Evolutionary conservation across 2,329 filamentous ascomycete species (phyloP), one percentile per base, ranked within the genome.

Genomic region (Ceratocystis destructans): DNA sequence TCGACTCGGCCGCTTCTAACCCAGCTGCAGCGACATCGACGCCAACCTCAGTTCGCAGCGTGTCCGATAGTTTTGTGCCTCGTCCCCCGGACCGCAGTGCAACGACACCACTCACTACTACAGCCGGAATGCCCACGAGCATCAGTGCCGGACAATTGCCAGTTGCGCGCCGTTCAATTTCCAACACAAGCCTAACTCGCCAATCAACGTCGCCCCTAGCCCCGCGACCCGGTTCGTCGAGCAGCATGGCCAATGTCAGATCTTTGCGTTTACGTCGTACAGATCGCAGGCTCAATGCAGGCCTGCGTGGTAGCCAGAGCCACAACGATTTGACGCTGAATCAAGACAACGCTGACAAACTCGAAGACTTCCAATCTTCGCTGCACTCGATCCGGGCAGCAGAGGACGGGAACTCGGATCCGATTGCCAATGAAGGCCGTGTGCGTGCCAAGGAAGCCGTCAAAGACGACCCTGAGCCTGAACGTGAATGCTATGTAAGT

Each of bases 381-480:
- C 33, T 53, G 31, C 4, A 33, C 37, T 31, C 33, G 17, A 48
- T 10, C 15, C 46, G 63, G 25, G n/a, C 59, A 12, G 20, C 53
- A 20, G 65, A 63, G 33, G 28, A 62, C 15, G 31, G 53, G 8
- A 61, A 66, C 17, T 28, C 65, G 5, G 45, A 44, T 15, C 46
- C 65, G 41, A 37, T 62, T 12, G 88, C 87, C 76, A 91, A 93
- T 79, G 90, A 91, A 82, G 88, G 89, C 79, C 91, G 90, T 78
- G 86, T 84, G 78, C 89, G 89, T 75, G 79, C 87, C 74, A 87
- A 85, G 80, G 88, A 87, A 22, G 10, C 65, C 45, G 12, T 48
- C 37, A 37, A 62, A 20, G 61, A 66, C 22, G 61, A 63, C 1
- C 1, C 61, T 5, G 61, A 63, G 17, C 8, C 45, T 12, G 61